A percentile compares a stretch with the other conserved stretches of the same genome.
Conservation (phyloP, 257 asterid species). For the Fraxinus cuspidata region DNA sequence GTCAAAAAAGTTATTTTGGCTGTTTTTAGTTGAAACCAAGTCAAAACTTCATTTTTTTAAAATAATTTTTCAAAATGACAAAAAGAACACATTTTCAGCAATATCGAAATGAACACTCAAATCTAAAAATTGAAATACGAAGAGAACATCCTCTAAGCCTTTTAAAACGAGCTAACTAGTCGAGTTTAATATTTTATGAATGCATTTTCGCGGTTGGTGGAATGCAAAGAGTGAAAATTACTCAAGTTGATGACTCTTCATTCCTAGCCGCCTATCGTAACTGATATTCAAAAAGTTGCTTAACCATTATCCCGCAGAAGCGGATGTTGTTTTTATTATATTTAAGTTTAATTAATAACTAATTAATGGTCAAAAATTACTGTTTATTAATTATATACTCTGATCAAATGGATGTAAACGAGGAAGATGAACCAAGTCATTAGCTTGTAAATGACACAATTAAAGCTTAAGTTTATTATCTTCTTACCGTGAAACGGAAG, state of each 20-base stretch:
- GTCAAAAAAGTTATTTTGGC: no score
- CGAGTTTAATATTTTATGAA: background rate
- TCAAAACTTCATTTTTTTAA: no score
- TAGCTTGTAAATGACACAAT: background rate
- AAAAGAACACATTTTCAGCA: no score
- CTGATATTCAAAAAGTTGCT: background rate
- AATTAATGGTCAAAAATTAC: background rate
- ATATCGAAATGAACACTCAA: no score
- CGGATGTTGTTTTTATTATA: background rate
- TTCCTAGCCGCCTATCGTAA: background rate
- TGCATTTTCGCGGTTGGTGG: background rate
- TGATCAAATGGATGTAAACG: background rate
- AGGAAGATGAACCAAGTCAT: background rate
- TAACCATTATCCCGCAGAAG: slow-evolving; percentile 1
- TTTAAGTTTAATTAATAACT: background rate
- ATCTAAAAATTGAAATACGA: no score
- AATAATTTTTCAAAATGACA: no score
- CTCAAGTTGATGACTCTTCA: background rate
- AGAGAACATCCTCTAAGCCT: no score
- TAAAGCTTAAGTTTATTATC: background rate
- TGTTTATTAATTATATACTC: background rate
- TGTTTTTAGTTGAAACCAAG: no score
- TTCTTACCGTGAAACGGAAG: background rate
- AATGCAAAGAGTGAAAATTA: background rate
- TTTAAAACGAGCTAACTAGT: background rate